Base-by-base conservation (phyloP, 345 rosid genomes). In the Nephelium lappaceum region DNA sequence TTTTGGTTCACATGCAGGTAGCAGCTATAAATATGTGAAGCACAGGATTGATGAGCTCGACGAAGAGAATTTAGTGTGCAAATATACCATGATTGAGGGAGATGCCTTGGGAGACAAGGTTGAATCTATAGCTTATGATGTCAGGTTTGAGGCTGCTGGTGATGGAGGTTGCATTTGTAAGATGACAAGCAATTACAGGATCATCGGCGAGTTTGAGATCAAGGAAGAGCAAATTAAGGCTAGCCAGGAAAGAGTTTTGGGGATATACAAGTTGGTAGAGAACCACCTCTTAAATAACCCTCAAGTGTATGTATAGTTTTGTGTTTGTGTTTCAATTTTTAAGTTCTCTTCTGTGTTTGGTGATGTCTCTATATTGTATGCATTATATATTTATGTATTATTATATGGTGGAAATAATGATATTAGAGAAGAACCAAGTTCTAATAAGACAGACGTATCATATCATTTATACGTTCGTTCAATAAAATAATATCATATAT, bases 41-140 rank as follows among this genome's bases (percentile, higher is more conserved):
- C 84, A 84, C 11, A 67, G 72, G 77, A 77, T 84, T 4, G 89
- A 86, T n/a, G 75, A 27, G 25, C 9, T 86, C 10, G 89, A 86
- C 31, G 57, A 49, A 19, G 80, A 75, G 24, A 83, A 73, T 15
- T 24, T 81, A 1, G 16, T 16, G 1, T 73, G 75, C 62, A 68
- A 76, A 57, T 80, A 86, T 71, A 85, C 84, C 6, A 14, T 81
- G 55, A 81, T 80, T 6, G 83, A 81, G 11, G 86, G 83, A 47
- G 86, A 79, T 21, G 18, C 19, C 10, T n/a, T 79, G 6, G 76
- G 62, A 19, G 72, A 79, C 27, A 85, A 81, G 69, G 42, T 83
- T 55, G 80, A 82, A 18, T 78, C 14, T 6, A 72, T 86, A 2
- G 49, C 43, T 8, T 64, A 75, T 6, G 87, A 83, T 77, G 68